Evolutionary conservation across 2,329 filamentous ascomycete species (phyloP).

Genomic region (Pyrenophora graminea): DNA sequence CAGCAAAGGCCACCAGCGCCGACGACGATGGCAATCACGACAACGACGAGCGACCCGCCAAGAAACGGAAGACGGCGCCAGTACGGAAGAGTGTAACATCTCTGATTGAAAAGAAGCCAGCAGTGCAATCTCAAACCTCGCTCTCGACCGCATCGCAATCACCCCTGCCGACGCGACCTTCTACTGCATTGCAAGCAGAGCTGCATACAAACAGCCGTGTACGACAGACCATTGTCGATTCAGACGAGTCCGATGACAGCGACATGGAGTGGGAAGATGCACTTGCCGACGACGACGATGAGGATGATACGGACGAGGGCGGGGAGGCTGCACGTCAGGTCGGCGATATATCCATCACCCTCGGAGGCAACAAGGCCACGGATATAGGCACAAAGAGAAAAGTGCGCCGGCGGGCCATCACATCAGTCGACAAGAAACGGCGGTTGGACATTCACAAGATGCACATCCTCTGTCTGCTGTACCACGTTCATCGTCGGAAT

Average conservation of each 20-base stretch:
- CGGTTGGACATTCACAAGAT: slow-evolving; percentile 82
- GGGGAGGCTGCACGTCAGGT: slow-evolving; percentile 38
- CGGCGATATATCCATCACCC: slow-evolving; percentile 48
- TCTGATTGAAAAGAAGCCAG: no score
- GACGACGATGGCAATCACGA: slow-evolving; percentile 32
- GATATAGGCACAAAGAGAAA: slow-evolving; percentile 41
- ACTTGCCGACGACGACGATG: slow-evolving; percentile 34
- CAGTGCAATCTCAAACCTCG: slow-evolving; percentile 3
- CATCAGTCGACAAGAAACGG: slow-evolving; percentile 60
- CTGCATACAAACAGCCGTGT: slow-evolving; percentile 30
- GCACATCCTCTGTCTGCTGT: slow-evolving; percentile 81
- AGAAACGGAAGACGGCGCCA: no score
- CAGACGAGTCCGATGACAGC: slow-evolving; percentile 62
- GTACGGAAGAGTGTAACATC: no score
- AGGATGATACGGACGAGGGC: slow-evolving; percentile 28
- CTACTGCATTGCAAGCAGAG: background rate
- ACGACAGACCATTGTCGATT: slow-evolving; percentile 47
- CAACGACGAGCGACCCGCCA: background rate
- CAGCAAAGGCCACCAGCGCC: slow-evolving; percentile 33
- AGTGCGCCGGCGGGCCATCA: slow-evolving; percentile 57
- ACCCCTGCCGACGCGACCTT: slow-evolving; percentile 9
- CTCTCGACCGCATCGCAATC: background rate
- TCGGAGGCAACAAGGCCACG: slow-evolving; percentile 39
- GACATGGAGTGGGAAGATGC: slow-evolving; percentile 67
- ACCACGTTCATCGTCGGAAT: slow-evolving; percentile 78